These are phyloP conservation scores for Vanrija pseudolonga DNA, from an alignment of 1,284 basidiomycete species.

Conservation along the genomic window DNA sequence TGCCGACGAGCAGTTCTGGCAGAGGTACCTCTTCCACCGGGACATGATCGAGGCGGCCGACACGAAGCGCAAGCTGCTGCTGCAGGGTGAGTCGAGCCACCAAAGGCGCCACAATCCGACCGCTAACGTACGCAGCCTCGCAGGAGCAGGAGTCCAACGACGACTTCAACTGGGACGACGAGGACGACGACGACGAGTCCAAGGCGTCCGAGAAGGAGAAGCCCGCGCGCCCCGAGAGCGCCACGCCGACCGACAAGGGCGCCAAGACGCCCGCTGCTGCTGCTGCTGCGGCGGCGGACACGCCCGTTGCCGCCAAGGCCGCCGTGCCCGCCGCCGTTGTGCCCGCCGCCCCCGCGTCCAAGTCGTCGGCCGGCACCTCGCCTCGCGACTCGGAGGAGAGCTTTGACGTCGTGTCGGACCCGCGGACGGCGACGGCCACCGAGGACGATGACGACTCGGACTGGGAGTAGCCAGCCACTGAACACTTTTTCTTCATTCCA, in stretches of 20 bases:
- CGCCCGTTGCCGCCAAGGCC: neutral
- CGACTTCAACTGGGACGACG: conserved; percentile 51
- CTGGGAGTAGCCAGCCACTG: conserved; percentile 40
- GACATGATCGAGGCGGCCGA: conserved; percentile 81
- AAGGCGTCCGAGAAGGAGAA: neutral
- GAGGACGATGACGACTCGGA: conserved; percentile 48
- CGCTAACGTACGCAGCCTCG: conserved; percentile 5
- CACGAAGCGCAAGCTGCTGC: conserved; percentile 69
- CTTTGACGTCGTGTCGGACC: conserved; percentile 48
- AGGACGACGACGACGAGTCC: conserved; percentile 14
- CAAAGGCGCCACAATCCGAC: neutral
- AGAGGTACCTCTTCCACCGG: conserved; percentile 84
- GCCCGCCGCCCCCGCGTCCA: conserved; percentile 4
- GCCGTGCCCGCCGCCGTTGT: neutral
- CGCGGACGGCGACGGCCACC: conserved; percentile 20
- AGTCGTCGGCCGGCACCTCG: conserved; percentile 28
- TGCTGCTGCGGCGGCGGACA: conserved; percentile 12
- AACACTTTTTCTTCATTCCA: neutral
- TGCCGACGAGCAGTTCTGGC: conserved; percentile 74
- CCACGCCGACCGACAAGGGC: neutral
- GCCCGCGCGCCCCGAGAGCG: neutral
- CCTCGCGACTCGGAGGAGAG: conserved; percentile 51
- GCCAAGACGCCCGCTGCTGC: conserved; percentile 5
- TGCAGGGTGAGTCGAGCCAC: conserved; percentile 60
- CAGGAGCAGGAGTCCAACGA: conserved; percentile 22